Base-by-base conservation (phyloP, 169 alveolate species). In the Hepatocystis sp. region DNA sequence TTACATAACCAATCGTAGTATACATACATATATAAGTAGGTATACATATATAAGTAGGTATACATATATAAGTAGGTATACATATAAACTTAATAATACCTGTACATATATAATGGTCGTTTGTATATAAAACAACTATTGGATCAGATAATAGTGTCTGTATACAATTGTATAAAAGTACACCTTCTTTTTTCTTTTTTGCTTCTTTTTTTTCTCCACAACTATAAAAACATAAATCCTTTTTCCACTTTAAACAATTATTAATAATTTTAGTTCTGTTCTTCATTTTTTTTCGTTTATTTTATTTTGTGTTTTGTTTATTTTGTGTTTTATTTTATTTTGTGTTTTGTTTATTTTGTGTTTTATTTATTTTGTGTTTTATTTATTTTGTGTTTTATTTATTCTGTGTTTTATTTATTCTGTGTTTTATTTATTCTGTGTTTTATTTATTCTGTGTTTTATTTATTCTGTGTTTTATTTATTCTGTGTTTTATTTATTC, bases 131-230 rank as follows among this genome's bases (percentile, higher is more conserved):
- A 63, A 81, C 89, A 46, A 81, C 89, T 49, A 81, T 51, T 13
- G 89, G 89, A 13, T 81, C 89, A 11, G 89, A 81, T 39, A 81
- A 46, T 39, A 81, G 42, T 4, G 89, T 81, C 42, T 81, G 84
- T 15, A 81, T 81, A 42, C 89, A 81, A 36, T 81, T 81, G 46
- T 81, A 67, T 21, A 81, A 44, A 28, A 81, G 13, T 21, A 64
- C 10, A 10, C 36, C 63, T 47, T 81, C 64, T 19, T 56, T 67
- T 32, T 53, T 52, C 64, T 55, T 61, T 49, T 61, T 66, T 42
- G 13, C 34, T 58, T 76, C 40, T 10, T 44, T 32, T 10, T 47
- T 30, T 66, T 27, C 32, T 42, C n/a, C 44, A 27, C 23, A 53
- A 3, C 23, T 46, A 53, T 40, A 36, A 81, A 28, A 81, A 55